Base-by-base conservation (phyloP, 208 protist genomes). In the Wallacemonas sp. region DNA sequence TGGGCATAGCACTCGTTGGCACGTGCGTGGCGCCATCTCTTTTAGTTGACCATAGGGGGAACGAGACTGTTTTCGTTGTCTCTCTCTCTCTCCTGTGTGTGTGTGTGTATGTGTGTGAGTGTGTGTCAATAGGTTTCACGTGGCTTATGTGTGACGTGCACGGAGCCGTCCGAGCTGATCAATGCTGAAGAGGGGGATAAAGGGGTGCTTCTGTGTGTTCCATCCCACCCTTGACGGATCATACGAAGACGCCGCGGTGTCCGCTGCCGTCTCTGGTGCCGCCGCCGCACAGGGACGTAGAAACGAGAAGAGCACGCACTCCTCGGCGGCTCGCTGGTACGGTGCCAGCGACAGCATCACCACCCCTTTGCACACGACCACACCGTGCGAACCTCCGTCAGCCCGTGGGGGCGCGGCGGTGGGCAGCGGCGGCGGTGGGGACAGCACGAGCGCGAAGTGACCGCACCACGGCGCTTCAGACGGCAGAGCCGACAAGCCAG, bases 171-270 rank as follows among this genome's bases (percentile, higher is more conserved):
- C 32, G 4, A 57, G 50, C 30, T 41, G 50, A 12, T 85, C 76
- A n/a, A 81, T 76, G 15, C 71, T 61, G 58, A 94, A 83, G 29
- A 94, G 73, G 6, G 85, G 67, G n/a, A 87, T 71, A 60, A 87
- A 85, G 38, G 67, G 73, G 58, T 95, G 89, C 37, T 80, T 79
- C 63, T 84, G 78, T 12, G 77, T 83, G 44, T 94, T 94, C 84
- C 85, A 94, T 15, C 52, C 39, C 17, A 92, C 72, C 37, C 79
- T 73, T 46, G 44, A 37, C 41, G 26, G 67, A 19, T 32, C 37
- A 21, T 1, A 32, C 1, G 45, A 10, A 5, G 33, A n/a, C 33
- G 41, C 32, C 44, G 27, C 27, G n/a, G 24, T 19, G 13, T 24
- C n/a, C 19, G 30, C 12, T 27, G 46, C 1, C 15, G 68, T 33